phyloP scores from a whole-genome alignment of 371 early-diverging fungal species.

The Gilbertella persicaria region DNA sequence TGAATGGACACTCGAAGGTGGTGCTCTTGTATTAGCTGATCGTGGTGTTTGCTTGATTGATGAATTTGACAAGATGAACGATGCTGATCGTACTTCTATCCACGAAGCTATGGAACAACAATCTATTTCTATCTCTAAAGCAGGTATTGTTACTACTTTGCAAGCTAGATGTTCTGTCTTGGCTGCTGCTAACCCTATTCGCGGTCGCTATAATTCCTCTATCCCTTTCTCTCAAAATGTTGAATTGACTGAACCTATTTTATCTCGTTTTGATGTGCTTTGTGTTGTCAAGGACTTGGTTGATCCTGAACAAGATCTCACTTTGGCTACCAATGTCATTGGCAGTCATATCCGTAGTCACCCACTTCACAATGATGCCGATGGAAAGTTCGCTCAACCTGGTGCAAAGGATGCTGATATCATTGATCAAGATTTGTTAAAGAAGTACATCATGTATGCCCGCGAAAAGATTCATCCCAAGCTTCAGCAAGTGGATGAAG shows the following conservation, averaged over 20 bases:
- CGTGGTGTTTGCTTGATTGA: slow-evolving; percentile 98
- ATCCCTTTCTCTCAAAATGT: slow-evolving; percentile 98
- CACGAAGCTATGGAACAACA: slow-evolving; percentile 99
- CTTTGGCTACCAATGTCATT: slow-evolving; percentile 95
- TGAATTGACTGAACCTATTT: slow-evolving; percentile 98
- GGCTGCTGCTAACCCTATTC: slow-evolving; percentile 99
- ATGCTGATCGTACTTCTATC: slow-evolving; percentile 73
- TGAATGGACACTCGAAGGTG: slow-evolving; percentile 99
- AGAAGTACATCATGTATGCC: slow-evolving; percentile 98
- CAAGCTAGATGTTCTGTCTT: slow-evolving; percentile 97
- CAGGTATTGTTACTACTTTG: slow-evolving; percentile 95
- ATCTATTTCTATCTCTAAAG: slow-evolving; percentile 97
- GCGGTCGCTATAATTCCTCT: slow-evolving; percentile 97
- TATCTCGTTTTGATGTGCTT: slow-evolving; percentile 99
- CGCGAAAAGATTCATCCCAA: slow-evolving; percentile 86
- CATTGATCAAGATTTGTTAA: slow-evolving; percentile 85
- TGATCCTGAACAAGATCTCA: slow-evolving; percentile 87
- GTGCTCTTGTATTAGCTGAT: slow-evolving; percentile 99
- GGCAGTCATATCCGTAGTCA: slow-evolving; percentile 90
- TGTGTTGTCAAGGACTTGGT: slow-evolving; percentile 97
- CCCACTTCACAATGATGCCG: slow-evolving; percentile 59
- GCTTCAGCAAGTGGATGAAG: slow-evolving; percentile 86
- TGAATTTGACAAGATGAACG: slow-evolving; percentile 99
- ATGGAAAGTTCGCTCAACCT: slow-evolving; percentile 36
- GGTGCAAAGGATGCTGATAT: slow-evolving; percentile 54